Evolutionary conservation across 768 basidiomycete genomes (phyloP).

Genomic region (Holtermannia corniformis): DNA sequence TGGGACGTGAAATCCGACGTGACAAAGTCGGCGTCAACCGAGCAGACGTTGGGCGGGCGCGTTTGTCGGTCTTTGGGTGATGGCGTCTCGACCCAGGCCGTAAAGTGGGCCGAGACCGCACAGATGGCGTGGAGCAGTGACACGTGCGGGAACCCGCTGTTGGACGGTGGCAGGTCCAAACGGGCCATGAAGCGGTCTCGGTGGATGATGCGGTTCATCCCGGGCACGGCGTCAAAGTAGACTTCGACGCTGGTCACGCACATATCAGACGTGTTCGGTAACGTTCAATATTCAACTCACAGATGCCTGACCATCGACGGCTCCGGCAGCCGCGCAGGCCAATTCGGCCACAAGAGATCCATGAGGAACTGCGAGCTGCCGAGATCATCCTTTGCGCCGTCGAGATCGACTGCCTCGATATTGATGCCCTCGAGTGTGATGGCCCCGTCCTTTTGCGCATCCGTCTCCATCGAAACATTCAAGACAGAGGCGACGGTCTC

Average conservation of each 20-base stretch:
- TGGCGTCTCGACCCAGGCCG: constrained; percentile 46
- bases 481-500: background rate
- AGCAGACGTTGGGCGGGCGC: background rate
- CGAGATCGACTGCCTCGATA: too few relatives aligned
- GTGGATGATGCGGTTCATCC: constrained; percentile 63
- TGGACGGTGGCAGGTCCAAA: constrained; percentile 56
- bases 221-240: constrained; percentile 70
- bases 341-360: constrained; percentile 37
- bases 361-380: constrained; percentile 17
- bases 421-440: too few relatives aligned
- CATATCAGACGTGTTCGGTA: background rate
- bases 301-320: constrained; percentile 35
- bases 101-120: constrained; percentile 66
- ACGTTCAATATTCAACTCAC: constrained; percentile 12
- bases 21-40: background rate
- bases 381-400: background rate
- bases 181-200: constrained; percentile 55
- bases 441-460: too few relatives aligned
- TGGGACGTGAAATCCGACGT: background rate
- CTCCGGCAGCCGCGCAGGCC: constrained; percentile 30
- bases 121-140: constrained; percentile 78
- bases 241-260: constrained; percentile 53
- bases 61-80: constrained; percentile 26
- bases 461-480: background rate
- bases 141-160: constrained; percentile 62